Percentiles rank a stretch among this genome's conserved stretches.
phyloP scores from a whole-genome alignment of 2,329 filamentous ascomycete species.

The Botrytis galanthina region DNA sequence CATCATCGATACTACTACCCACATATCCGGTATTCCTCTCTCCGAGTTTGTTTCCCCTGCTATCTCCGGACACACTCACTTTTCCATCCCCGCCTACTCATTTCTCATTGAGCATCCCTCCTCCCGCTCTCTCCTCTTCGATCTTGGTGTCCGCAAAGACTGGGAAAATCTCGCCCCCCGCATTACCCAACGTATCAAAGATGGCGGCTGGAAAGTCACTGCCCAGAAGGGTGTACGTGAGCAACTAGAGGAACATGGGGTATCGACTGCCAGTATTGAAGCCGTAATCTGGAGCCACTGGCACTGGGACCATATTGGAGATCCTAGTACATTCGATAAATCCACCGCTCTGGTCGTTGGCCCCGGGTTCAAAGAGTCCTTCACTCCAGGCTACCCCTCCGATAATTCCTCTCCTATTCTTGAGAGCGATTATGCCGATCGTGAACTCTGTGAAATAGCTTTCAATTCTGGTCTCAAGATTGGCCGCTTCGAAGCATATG shows the following conservation, averaged over 20 bases:
- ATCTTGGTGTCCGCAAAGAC: conserved; percentile 38
- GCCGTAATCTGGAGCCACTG: conserved; percentile 44
- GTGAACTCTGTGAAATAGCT: conserved; percentile 29
- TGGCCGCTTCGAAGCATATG: conserved; percentile 46
- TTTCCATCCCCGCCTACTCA: conserved; percentile 16
- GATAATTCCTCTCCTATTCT: conserved; percentile 40
- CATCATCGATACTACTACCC: conserved; percentile 39
- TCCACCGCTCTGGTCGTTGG: conserved; percentile 51
- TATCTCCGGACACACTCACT: conserved; percentile 42
- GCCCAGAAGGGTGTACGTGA: not conserved
- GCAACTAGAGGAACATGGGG: conserved; percentile 33
- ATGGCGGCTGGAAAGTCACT: conserved; percentile 28
- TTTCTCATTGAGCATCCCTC: conserved; percentile 27
- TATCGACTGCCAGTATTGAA: conserved; percentile 39
- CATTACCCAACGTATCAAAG: conserved; percentile 28
- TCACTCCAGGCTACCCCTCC: conserved; percentile 48
- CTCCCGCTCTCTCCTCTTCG: conserved; percentile 30
- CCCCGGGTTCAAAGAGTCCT: conserved; percentile 48
- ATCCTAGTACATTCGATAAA: conserved; percentile 47
- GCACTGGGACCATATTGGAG: conserved; percentile 54
- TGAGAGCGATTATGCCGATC: conserved; percentile 41
- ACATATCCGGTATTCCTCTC: conserved; percentile 30
- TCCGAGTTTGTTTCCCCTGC: conserved; percentile 28
- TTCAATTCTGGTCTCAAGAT: conserved; percentile 39
- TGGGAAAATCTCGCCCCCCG: conserved; percentile 35